Evolutionary conservation across 805 yeast species (phyloP).

Genomic region (Soucietia sequanensis): DNA sequence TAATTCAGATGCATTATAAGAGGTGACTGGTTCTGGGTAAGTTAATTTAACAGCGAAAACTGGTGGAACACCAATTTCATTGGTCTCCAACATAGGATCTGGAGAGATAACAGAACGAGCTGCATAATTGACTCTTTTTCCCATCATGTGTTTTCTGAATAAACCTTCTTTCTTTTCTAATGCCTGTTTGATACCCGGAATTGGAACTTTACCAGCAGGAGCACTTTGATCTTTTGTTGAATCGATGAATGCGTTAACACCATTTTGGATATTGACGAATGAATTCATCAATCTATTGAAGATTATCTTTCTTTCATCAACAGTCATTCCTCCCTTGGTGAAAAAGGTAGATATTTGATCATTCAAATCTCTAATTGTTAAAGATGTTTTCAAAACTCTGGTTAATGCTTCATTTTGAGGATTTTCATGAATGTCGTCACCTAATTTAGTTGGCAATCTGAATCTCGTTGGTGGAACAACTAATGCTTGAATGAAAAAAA

Average conservation of each 20-base stretch:
- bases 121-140: constrained; percentile 98
- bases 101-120: constrained; percentile 99
- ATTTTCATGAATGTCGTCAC: constrained; percentile 95
- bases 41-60: constrained; percentile 95
- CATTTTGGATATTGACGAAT: constrained; percentile 92
- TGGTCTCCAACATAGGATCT: constrained; percentile 96
- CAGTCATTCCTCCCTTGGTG: constrained; percentile 35
- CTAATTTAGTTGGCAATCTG: constrained; percentile 93
- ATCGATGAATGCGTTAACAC: constrained; percentile 91
- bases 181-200: constrained; percentile 97
- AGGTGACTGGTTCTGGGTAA: constrained; percentile 97
- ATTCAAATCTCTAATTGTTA: constrained; percentile 83
- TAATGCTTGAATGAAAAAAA: constrained; percentile 84
- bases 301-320: constrained; percentile 70
- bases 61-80: constrained; percentile 98
- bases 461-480: constrained; percentile 97
- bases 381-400: constrained; percentile 73
- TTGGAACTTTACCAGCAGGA: constrained; percentile 65
- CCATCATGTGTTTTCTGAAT: constrained; percentile 99
- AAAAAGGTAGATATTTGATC: constrained; percentile 68
- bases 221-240: constrained; percentile 82
- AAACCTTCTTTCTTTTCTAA: constrained; percentile 98
- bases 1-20: constrained; percentile 84
- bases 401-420: constrained; percentile 86
- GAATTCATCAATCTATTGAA: constrained; percentile 93